A percentile compares a stretch with the other conserved stretches of the same genome.
These are phyloP conservation scores for Talaromyces sp. DNA, from an alignment of 2,329 filamentous ascomycete species.

Conservation along the genomic window DNA sequence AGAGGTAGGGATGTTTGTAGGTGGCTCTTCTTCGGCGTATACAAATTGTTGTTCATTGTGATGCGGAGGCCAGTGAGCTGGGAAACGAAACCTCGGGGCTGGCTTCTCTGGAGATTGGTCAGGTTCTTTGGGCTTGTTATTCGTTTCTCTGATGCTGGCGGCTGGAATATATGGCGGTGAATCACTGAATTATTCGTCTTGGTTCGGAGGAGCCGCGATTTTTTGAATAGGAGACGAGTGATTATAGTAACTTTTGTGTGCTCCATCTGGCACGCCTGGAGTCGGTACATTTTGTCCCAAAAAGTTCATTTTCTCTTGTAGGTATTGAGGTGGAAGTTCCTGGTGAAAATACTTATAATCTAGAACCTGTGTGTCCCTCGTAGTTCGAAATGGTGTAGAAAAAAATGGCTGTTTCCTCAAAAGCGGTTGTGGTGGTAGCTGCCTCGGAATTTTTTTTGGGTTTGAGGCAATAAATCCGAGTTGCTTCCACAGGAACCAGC, in stretches of 20 bases:
- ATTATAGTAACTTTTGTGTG: not conserved
- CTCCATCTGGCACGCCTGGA: not conserved
- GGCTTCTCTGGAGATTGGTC: not conserved
- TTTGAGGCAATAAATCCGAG: conserved; percentile 6
- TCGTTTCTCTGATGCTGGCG: not conserved
- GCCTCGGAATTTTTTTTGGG: conserved; percentile 8
- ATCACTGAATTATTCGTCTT: not conserved
- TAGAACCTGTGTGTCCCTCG: not conserved
- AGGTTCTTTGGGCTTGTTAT: not conserved
- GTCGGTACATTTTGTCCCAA: conserved; percentile 1
- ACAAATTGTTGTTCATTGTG: not conserved
- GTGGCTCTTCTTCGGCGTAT: not conserved
- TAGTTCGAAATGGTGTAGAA: not conserved
- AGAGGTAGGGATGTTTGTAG: not conserved
- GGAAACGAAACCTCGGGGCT: conserved; percentile 2
- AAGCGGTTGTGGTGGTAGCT: not conserved
- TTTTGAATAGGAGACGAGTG: not conserved
- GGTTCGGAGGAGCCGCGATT: not conserved
- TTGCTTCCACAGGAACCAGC: not conserved
- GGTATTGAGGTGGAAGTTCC: not conserved
- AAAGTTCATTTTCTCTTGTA: not conserved
- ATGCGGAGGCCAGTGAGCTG: conserved; percentile 1
- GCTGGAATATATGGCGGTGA: not conserved
- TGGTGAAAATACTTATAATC: not conserved
- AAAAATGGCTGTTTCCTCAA: not conserved